These are phyloP conservation scores for Mycosphaerelloides madeirae DNA, from an alignment of 2,329 filamentous ascomycete species.

Conservation along the genomic window DNA sequence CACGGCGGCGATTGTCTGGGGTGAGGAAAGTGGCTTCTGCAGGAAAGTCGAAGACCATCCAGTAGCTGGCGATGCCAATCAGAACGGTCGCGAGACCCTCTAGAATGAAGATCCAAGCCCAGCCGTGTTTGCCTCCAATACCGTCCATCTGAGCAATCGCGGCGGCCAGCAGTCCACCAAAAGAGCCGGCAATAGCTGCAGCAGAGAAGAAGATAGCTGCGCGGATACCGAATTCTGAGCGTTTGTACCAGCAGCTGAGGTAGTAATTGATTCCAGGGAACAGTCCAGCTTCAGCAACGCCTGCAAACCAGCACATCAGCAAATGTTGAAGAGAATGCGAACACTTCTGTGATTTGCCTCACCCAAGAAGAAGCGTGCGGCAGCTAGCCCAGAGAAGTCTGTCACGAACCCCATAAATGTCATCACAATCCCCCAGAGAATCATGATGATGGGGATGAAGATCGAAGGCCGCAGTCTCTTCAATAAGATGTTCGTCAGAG, in stretches of 20 bases:
- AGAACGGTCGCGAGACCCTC: conserved; percentile 66
- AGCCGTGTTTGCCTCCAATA: conserved; percentile 41
- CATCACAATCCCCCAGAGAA: conserved; percentile 65
- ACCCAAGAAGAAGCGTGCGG: conserved; percentile 49
- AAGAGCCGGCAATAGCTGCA: conserved; percentile 72
- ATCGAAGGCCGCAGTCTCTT: conserved; percentile 69
- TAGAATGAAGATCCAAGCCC: conserved; percentile 29
- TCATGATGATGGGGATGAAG: conserved; percentile 73
- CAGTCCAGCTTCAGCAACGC: conserved; percentile 67
- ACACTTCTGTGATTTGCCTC: too few relatives aligned
- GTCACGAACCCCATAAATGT: conserved; percentile 34
- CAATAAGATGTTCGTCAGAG: conserved; percentile 71
- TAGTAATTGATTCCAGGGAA: conserved; percentile 67
- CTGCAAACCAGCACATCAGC: conserved; percentile 27
- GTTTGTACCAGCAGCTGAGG: conserved; percentile 76
- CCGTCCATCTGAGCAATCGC: conserved; percentile 67
- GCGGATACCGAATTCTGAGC: conserved; percentile 73
- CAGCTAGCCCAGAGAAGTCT: conserved; percentile 16
- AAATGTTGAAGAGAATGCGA: too few relatives aligned
- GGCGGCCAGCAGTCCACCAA: conserved; percentile 68
- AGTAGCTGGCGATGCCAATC: conserved; percentile 64
- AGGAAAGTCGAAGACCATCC: conserved; percentile 79
- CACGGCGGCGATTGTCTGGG: conserved; percentile 63
- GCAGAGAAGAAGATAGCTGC: conserved; percentile 80
- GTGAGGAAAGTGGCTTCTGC: conserved; percentile 64